Conservation (phyloP, 2,329 filamentous ascomycete species). For the Fusarium duplospermum region DNA sequence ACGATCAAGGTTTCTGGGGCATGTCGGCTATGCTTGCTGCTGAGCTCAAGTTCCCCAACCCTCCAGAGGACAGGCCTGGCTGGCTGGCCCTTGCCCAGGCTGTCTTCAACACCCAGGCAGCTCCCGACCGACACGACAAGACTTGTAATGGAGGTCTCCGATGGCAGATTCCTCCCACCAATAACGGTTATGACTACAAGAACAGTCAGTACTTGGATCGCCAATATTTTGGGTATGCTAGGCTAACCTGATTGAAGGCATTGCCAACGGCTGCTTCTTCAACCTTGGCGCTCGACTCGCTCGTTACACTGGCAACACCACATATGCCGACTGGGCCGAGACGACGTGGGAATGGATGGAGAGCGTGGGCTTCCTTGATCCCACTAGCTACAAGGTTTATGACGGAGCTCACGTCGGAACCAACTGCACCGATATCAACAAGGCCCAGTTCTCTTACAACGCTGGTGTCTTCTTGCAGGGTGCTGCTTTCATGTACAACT, state of each 20-base stretch:
- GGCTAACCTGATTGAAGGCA: slow-evolving; percentile 46
- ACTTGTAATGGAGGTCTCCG: slow-evolving; percentile 71
- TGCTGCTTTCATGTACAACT: slow-evolving; percentile 74
- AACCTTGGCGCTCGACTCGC: slow-evolving; percentile 76
- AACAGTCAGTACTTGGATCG: slow-evolving; percentile 56
- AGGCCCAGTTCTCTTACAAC: slow-evolving; percentile 71
- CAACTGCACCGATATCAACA: slow-evolving; percentile 67
- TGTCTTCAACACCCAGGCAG: slow-evolving; percentile 70
- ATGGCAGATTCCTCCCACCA: slow-evolving; percentile 82
- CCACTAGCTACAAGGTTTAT: slow-evolving; percentile 67
- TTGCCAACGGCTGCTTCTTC: slow-evolving; percentile 73
- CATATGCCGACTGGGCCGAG: slow-evolving; percentile 73
- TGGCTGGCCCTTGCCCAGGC: slow-evolving; percentile 70
- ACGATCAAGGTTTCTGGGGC: slow-evolving; percentile 76
- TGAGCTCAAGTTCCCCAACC: slow-evolving; percentile 68
- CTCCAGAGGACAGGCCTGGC: slow-evolving; percentile 59
- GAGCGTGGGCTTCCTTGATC: slow-evolving; percentile 68
- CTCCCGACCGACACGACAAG: slow-evolving; percentile 67
- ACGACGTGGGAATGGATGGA: slow-evolving; percentile 73
- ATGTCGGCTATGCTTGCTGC: slow-evolving; percentile 72
- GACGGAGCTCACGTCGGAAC: slow-evolving; percentile 65
- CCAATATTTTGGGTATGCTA: neutral
- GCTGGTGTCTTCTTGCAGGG: slow-evolving; percentile 69
- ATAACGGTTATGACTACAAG: slow-evolving; percentile 82
- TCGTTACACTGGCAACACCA: slow-evolving; percentile 74